A percentile compares a stretch with the other conserved stretches of the same genome.
phyloP scores from a whole-genome alignment of 2,329 filamentous ascomycete species.

The Fusarium camptoceras region DNA sequence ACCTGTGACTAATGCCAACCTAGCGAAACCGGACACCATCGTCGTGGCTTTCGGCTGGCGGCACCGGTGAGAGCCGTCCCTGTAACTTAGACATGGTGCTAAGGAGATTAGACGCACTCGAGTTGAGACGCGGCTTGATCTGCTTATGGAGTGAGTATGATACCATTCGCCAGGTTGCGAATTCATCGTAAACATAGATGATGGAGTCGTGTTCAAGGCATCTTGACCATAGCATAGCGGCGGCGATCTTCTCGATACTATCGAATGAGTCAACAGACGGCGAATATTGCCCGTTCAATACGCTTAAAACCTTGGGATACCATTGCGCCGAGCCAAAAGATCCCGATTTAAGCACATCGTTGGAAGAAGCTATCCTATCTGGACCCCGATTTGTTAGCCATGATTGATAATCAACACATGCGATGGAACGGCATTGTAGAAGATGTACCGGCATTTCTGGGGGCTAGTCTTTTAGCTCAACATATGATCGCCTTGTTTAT shows the following conservation, averaged over 20 bases:
- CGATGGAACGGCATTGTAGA: conserved; percentile 6
- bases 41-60: conserved; percentile 17
- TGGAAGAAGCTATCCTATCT: neutral
- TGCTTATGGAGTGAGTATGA: conserved; percentile 5
- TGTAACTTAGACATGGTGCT: conserved; percentile 1
- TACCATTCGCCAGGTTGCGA: conserved; percentile 16
- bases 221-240: neutral
- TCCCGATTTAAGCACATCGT: neutral
- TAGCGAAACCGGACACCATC: neutral
- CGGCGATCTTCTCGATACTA: neutral
- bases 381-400: neutral
- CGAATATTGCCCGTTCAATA: neutral
- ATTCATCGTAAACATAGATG: conserved; percentile 1
- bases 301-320: conserved; percentile 19
- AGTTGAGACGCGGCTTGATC: neutral
- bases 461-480: conserved; percentile 1
- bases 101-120: neutral
- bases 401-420: conserved; percentile 8
- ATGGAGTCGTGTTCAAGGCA: neutral
- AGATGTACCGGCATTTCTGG: conserved; percentile 10
- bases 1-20: neutral
- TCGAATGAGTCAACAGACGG: conserved; percentile 6
- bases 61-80: conserved; percentile 27
- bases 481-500: neutral
- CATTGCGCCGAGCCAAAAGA: conserved; percentile 8